A percentile compares a stretch with the other conserved stretches of the same genome.
Evolutionary conservation across 768 basidiomycete species (phyloP).

Genomic region (Sarcodon aspratus): DNA sequence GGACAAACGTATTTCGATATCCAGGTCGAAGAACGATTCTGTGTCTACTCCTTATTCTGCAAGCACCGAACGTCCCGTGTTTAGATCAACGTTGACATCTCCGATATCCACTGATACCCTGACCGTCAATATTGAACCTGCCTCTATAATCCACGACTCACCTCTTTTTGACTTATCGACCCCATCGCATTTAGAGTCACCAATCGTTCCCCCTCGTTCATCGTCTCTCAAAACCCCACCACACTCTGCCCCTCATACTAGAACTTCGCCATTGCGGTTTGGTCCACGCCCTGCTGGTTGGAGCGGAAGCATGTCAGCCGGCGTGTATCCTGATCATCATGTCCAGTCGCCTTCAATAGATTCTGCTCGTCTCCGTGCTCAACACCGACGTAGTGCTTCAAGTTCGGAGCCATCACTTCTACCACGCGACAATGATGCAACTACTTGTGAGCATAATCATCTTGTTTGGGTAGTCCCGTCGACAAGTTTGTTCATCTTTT

Average conservation of each 20-base stretch:
- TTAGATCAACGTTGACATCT: conserved; percentile 2
- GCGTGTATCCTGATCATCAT: conserved; percentile 19
- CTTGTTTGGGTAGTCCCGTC: conserved; percentile 1
- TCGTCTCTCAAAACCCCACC: conserved; percentile 33
- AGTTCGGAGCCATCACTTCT: conserved; percentile 78
- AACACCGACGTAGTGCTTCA: conserved; percentile 63
- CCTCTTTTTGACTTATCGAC: conserved; percentile 10
- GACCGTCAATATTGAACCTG: conserved; percentile 12
- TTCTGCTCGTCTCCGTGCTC: conserved; percentile 38
- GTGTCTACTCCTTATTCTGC: conserved; percentile 5
- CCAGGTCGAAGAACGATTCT: conserved; percentile 14
- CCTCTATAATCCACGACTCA: conserved; percentile 7
- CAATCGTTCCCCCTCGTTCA: conserved; percentile 37
- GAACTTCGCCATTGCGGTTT: conserved; percentile 11
- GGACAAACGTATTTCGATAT: conserved; percentile 24
- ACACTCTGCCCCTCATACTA: neutral
- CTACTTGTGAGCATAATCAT: conserved; percentile 28
- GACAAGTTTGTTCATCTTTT: conserved; percentile 5
- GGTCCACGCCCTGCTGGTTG: conserved; percentile 10
- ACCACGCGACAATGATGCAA: conserved; percentile 36
- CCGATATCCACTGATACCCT: conserved; percentile 10
- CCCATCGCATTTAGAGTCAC: conserved; percentile 13
- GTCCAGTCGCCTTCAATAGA: conserved; percentile 28
- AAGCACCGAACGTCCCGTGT: neutral
- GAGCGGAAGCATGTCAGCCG: conserved; percentile 13